Conservation (phyloP, 148 eudicot species). For the Camellia lanceoleosa region DNA sequence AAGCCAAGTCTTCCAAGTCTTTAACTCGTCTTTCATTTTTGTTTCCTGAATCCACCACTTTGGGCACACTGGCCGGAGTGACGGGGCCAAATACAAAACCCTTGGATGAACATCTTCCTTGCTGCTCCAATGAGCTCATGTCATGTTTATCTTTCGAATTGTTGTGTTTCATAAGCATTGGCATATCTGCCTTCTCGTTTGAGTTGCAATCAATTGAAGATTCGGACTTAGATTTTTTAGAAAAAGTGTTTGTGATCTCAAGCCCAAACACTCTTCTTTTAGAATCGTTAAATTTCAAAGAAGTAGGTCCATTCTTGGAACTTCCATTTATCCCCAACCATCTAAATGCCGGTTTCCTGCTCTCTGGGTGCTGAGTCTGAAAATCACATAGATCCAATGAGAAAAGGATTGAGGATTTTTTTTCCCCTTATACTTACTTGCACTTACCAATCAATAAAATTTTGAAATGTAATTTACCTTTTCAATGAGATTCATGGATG, state of each 20-base stretch:
- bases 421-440: neutral
- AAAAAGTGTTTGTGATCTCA: constrained; percentile 56
- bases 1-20: constrained; percentile 48
- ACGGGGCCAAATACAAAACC: constrained; percentile 75
- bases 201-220: constrained; percentile 26
- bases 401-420: neutral
- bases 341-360: constrained; percentile 79
- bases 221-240: constrained; percentile 44
- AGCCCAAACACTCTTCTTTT: constrained; percentile 67
- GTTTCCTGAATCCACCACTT: constrained; percentile 28
- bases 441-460: neutral
- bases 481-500: constrained; percentile 76
- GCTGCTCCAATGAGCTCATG: constrained; percentile 30
- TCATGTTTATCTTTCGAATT: constrained; percentile 29
- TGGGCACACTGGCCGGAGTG: constrained; percentile 50
- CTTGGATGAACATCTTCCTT: constrained; percentile 29
- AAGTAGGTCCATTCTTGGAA: constrained; percentile 15
- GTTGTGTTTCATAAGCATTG: constrained; percentile 26
- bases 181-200: constrained; percentile 25
- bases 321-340: constrained; percentile 59
- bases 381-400: constrained; percentile 5
- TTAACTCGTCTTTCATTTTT: constrained; percentile 34
- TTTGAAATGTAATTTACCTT: constrained; percentile 40
- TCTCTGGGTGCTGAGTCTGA: constrained; percentile 62
- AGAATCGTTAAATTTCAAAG: constrained; percentile 29